Conservation (phyloP, 2,329 filamentous ascomycete species). For the Myriangium duriaei region DNA sequence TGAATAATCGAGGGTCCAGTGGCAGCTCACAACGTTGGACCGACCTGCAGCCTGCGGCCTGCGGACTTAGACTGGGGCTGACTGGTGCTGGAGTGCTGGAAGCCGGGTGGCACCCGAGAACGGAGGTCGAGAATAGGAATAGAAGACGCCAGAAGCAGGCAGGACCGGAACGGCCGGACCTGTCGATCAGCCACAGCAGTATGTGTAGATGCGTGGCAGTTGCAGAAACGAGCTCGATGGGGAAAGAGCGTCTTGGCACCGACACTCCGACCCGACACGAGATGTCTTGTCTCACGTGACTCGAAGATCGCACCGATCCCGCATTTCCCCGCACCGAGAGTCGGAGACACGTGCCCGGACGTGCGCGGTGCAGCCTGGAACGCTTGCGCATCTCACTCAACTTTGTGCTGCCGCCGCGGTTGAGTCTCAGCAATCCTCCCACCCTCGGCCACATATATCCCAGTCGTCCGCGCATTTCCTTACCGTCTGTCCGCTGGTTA, state of each 20-base stretch:
- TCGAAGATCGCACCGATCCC: slow-evolving; percentile 1
- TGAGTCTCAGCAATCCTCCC: slow-evolving; percentile 5
- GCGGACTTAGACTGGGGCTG: no score
- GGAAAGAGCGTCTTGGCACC: no score
- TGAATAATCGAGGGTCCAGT: neutral
- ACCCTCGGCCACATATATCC: slow-evolving; percentile 1
- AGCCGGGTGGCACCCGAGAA: neutral
- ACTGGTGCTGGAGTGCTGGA: no score
- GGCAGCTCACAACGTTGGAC: no score
- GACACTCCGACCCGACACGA: neutral
- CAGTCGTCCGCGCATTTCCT: neutral
- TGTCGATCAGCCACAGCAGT: neutral
- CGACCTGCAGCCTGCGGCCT: no score
- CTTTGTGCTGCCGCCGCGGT: slow-evolving; percentile 2
- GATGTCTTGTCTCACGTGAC: neutral
- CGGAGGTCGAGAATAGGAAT: neutral
- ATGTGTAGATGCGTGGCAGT: no score
- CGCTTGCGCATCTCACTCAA: neutral
- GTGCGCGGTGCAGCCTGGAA: no score
- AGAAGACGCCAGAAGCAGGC: neutral
- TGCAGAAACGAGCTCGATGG: neutral
- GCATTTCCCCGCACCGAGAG: slow-evolving; percentile 5
- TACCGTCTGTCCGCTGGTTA: no score
- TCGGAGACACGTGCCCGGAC: neutral
- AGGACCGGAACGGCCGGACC: neutral